Percentiles rank a stretch among this genome's conserved stretches.
phyloP scores from a whole-genome alignment of 2,329 filamentous ascomycete genomes.

The Remersonia thermophila region DNA sequence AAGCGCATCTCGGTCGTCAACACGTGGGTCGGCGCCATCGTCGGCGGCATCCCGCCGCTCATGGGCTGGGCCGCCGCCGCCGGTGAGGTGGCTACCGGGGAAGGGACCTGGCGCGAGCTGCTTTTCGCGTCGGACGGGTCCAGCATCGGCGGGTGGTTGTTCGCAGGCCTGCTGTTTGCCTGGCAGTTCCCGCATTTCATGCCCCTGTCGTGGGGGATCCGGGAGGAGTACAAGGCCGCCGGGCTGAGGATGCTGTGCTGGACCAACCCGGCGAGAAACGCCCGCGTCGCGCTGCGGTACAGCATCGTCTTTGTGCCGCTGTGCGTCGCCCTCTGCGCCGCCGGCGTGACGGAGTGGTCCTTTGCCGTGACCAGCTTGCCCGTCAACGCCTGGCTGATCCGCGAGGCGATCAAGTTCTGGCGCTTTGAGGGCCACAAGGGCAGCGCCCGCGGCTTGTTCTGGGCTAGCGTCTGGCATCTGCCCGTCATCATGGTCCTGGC shows the following conservation, averaged over 20 bases:
- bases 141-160: conserved; percentile 71
- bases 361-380: conserved; percentile 72
- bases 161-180: conserved; percentile 73
- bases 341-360: conserved; percentile 70
- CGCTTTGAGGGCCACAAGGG: conserved; percentile 63
- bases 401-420: conserved; percentile 75
- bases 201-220: conserved; percentile 76
- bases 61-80: conserved; percentile 98
- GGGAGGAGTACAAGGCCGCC: conserved; percentile 71
- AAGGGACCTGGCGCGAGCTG: conserved; percentile 66
- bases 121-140: conserved; percentile 52
- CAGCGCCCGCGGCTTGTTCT: conserved; percentile 75
- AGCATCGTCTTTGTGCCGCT: conserved; percentile 76
- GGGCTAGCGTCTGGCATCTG: conserved; percentile 95
- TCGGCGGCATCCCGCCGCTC: conserved; percentile 84
- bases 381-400: conserved; percentile 75
- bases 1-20: conserved; percentile 81
- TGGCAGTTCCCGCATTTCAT: conserved; percentile 99
- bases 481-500: conserved; percentile 82
- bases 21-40: conserved; percentile 87
- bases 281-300: conserved; percentile 78
- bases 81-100: conserved; percentile 67
- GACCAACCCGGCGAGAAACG: conserved; percentile 76
- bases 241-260: conserved; percentile 67
- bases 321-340: conserved; percentile 66